Evolutionary conservation across 352 stramenopile species (phyloP), one percentile per base, ranked within the genome.

Genomic region (Phytophthora ramorum): DNA sequence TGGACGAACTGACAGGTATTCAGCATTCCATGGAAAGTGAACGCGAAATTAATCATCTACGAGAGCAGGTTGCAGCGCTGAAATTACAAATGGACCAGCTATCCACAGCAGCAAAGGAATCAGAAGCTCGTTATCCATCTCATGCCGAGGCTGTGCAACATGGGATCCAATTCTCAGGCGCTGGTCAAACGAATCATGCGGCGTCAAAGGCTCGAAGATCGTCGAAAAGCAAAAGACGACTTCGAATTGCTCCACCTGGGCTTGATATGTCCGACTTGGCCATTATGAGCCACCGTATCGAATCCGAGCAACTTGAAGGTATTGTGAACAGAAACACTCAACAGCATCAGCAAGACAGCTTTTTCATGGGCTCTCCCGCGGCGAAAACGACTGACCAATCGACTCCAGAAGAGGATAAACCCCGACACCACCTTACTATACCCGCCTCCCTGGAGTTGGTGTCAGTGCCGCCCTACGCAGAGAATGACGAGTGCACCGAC

Each of bases 21-120:
- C 17, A 32, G 19, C 41, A 63, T n/a, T 58, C 49, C 10, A 71
- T 67, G 5, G 54, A 76, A 26, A 81, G 44, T 8, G 65, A 87
- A 13, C 47, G 83, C 30, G 76, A 89, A 60, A 76, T 90, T 52
- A 58, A 54, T 24, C 47, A 51, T 16, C 62, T 91, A 9, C 69
- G 80, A 43, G 74, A 83, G 8, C 73, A 91, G 45, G 51, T 89
- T 26, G 56, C 63, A 50, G 71, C 63, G 7, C 34, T 85, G 24
- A 80, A 81, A 46, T 60, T 73, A 32, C 71, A 85, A 38, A 48
- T 85, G 19, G 62, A 75, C 4, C 35, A 73, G 20, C 63, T 51
- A 1, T 41, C 64, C 3, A 41, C 67, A 3, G 49, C 44, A 13
- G 30, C 59, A 35, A 54, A 52, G 26, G 35, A 37, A 55, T 43